Conservation (phyloP, 2,329 filamentous ascomycete species). For the Neophaeococcomyces mojaviensis region DNA sequence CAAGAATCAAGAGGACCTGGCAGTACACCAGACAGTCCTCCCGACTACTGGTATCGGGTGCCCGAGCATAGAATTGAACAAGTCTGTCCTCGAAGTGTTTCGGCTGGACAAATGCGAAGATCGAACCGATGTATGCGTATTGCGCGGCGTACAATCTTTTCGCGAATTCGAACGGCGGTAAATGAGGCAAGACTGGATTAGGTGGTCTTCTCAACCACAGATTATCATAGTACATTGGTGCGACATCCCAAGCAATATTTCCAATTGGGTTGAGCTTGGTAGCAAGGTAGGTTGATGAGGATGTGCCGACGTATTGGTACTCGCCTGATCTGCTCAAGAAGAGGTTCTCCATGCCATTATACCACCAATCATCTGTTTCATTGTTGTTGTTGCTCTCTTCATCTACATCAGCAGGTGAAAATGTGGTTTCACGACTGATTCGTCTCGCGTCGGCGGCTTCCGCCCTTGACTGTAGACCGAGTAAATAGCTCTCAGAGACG, state of each 20-base stretch:
- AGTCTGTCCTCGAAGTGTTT: slow-evolving; percentile 42
- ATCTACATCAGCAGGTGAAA: slow-evolving; percentile 18
- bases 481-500: slow-evolving; percentile 31
- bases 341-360: slow-evolving; percentile 30
- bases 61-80: slow-evolving; percentile 36
- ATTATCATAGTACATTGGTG: slow-evolving; percentile 30
- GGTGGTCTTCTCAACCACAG: slow-evolving; percentile 25
- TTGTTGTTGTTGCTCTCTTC: slow-evolving; percentile 25
- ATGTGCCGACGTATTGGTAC: slow-evolving; percentile 30
- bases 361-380: slow-evolving; percentile 37
- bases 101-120: slow-evolving; percentile 47
- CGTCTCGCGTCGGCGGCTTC: slow-evolving; percentile 14
- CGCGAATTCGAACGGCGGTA: slow-evolving; percentile 46
- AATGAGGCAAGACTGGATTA: slow-evolving; percentile 27
- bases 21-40: slow-evolving; percentile 45
- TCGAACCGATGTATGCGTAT: slow-evolving; percentile 51
- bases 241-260: slow-evolving; percentile 31
- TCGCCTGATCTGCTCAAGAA: slow-evolving; percentile 31
- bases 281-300: slow-evolving; percentile 30
- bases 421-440: neutral
- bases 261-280: slow-evolving; percentile 30
- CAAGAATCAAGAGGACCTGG: slow-evolving; percentile 46
- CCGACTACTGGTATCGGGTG: slow-evolving; percentile 36
- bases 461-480: slow-evolving; percentile 29
- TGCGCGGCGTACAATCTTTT: slow-evolving; percentile 46